Evolutionary conservation across 768 basidiomycete genomes (phyloP).

Genomic region (Agaricus blazei): DNA sequence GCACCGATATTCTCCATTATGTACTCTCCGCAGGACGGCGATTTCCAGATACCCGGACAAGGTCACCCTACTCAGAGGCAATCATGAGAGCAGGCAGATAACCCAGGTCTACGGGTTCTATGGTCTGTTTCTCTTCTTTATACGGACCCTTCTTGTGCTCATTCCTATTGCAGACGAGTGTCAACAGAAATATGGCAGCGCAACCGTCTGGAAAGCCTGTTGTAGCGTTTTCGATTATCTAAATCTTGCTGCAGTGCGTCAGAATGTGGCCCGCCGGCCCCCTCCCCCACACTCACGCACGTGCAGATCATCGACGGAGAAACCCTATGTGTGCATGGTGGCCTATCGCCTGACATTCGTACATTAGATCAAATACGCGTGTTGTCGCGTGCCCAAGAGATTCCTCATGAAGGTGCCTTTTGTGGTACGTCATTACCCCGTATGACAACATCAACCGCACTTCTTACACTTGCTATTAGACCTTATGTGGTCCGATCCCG

Average conservation of each 20-base stretch:
- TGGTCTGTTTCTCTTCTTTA: constrained; percentile 44
- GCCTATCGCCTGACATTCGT: constrained; percentile 91
- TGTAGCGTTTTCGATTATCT: constrained; percentile 96
- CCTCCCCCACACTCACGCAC: neutral
- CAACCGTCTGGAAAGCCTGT: constrained; percentile 95
- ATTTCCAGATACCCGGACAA: constrained; percentile 78
- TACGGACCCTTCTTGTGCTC: neutral
- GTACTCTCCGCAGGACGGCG: constrained; percentile 2
- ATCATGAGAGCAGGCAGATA: constrained; percentile 96
- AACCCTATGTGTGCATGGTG: constrained; percentile 92
- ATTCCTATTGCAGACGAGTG: constrained; percentile 69
- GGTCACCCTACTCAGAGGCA: constrained; percentile 88
- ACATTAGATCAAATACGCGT: constrained; percentile 94
- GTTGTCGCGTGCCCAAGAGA: constrained; percentile 91
- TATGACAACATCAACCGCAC: neutral
- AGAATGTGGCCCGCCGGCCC: neutral
- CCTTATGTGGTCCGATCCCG: constrained; percentile 98
- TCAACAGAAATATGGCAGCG: constrained; percentile 95
- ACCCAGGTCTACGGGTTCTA: constrained; percentile 99
- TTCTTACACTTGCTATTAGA: constrained; percentile 39
- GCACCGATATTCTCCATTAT: neutral
- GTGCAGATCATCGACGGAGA: constrained; percentile 88
- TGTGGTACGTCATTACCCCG: constrained; percentile 51
- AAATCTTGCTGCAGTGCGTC: constrained; percentile 84
- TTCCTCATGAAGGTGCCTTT: constrained; percentile 98